Percentiles rank a stretch among this genome's conserved stretches.
phyloP scores from a whole-genome alignment of 805 yeast species.

The Sugiyamaella smithiae region DNA sequence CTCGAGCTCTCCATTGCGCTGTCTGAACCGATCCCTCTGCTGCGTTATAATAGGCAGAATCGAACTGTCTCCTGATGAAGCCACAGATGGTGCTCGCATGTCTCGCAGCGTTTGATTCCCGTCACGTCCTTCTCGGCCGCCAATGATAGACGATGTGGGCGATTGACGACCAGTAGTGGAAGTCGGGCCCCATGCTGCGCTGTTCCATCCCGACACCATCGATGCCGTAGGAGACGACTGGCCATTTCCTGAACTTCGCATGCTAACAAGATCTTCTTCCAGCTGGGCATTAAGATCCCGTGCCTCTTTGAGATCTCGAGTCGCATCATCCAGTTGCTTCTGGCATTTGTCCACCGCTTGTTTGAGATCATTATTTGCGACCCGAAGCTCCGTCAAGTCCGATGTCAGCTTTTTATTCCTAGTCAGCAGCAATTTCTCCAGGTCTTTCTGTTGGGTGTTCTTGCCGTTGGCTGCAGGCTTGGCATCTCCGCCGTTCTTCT shows the following conservation, averaged over 20 bases:
- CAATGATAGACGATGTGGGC: constrained; percentile 37
- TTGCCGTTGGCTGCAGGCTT: constrained; percentile 4
- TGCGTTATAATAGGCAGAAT: constrained; percentile 84
- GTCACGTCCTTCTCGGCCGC: constrained; percentile 23
- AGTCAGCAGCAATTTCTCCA: constrained; percentile 61
- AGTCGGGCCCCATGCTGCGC: constrained; percentile 15
- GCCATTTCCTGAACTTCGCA: constrained; percentile 43
- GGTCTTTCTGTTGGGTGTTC: constrained; percentile 13
- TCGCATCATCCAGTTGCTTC: constrained; percentile 27
- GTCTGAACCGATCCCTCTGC: constrained; percentile 90
- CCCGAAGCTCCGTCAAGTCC: constrained; percentile 65
- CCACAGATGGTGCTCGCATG: background rate
- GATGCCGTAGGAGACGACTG: constrained; percentile 28
- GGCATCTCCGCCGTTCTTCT: constrained; percentile 14
- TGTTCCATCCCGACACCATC: constrained; percentile 35
- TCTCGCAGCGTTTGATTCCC: background rate
- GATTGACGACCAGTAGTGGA: constrained; percentile 38
- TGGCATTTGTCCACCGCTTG: constrained; percentile 39
- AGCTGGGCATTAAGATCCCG: constrained; percentile 54
- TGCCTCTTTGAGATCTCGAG: constrained; percentile 42
- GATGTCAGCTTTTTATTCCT: constrained; percentile 71
- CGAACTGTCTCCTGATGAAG: constrained; percentile 38
- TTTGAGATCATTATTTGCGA: constrained; percentile 49
- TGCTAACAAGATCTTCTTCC: constrained; percentile 67
- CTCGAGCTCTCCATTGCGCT: constrained; percentile 79